Conservation (phyloP, 2,329 filamentous ascomycete species). For the Verticillium tricorpus region DNA sequence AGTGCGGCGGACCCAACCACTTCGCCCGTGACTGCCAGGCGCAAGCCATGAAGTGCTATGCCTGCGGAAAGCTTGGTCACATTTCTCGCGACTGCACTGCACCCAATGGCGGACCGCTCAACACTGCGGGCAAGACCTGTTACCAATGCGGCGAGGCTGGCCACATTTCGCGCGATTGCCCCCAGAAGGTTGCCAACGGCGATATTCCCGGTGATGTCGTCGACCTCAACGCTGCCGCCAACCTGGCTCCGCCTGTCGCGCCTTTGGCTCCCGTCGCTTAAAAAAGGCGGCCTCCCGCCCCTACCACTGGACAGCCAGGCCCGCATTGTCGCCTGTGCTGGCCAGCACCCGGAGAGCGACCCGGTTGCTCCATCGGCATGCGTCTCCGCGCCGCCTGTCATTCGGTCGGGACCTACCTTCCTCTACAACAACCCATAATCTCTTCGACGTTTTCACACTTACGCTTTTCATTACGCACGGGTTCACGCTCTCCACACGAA, state of each 20-base stretch:
- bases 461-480: not conserved
- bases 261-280: conserved; percentile 38
- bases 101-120: conserved; percentile 91
- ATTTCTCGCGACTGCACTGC: conserved; percentile 93
- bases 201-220: conserved; percentile 40
- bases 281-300: conserved; percentile 1
- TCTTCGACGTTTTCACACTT: not conserved
- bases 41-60: conserved; percentile 98
- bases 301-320: not conserved
- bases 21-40: conserved; percentile 98
- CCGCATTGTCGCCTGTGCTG: not conserved
- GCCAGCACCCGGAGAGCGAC: not conserved
- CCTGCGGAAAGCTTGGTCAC: conserved; percentile 87
- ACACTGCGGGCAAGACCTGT: conserved; percentile 96
- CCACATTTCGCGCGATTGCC: conserved; percentile 94
- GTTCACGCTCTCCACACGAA: not conserved
- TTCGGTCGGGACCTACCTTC: not conserved
- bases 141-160: conserved; percentile 95
- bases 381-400: not conserved
- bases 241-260: conserved; percentile 28
- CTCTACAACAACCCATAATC: not conserved
- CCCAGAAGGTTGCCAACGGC: conserved; percentile 59
- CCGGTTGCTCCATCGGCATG: not conserved
- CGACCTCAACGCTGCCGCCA: conserved; percentile 35
- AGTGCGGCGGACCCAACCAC: conserved; percentile 87